phyloP scores from a whole-genome alignment of 192 early-diverging fungal genomes.

The Coemansia pectinata region DNA sequence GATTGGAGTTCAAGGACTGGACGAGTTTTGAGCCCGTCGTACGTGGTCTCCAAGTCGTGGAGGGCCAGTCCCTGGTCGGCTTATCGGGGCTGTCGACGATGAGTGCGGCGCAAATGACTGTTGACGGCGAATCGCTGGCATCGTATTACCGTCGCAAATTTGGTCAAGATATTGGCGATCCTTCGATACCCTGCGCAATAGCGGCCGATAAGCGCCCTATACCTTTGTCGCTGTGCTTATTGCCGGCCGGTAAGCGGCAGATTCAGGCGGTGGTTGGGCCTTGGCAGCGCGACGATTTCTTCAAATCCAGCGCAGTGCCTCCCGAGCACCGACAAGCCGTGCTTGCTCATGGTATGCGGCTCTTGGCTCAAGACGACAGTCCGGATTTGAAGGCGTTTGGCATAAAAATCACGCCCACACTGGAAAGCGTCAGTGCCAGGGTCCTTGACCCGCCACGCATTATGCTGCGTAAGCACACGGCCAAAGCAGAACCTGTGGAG shows the following conservation, averaged over 20 bases:
- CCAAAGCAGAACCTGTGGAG: neutral
- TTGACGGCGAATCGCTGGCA: slow-evolving; percentile 5
- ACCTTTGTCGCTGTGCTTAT: slow-evolving; percentile 14
- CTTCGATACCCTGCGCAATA: slow-evolving; percentile 16
- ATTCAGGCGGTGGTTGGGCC: neutral
- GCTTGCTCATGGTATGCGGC: slow-evolving; percentile 2
- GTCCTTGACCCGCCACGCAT: slow-evolving; percentile 13
- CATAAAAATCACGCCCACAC: slow-evolving; percentile 5
- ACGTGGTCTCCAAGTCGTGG: neutral
- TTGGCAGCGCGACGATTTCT: slow-evolving; percentile 9
- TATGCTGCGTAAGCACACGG: neutral
- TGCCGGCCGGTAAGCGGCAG: neutral
- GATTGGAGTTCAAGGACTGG: slow-evolving; percentile 4
- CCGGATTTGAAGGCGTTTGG: slow-evolving; percentile 13
- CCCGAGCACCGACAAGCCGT: slow-evolving; percentile 1
- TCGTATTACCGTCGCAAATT: slow-evolving; percentile 6
- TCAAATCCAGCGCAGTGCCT: neutral
- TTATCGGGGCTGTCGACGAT: slow-evolving; percentile 1
- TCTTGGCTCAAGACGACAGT: neutral
- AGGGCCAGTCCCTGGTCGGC: neutral
- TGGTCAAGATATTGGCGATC: neutral
- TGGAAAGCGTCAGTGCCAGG: slow-evolving; percentile 5
- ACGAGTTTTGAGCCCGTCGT: slow-evolving; percentile 4
- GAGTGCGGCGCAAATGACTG: neutral
- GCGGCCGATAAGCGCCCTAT: neutral